Evolutionary conservation across 192 early-diverging fungal genomes (phyloP), one percentile per base, ranked within the genome.

Genomic region (Borealophlyctis nickersoniae): DNA sequence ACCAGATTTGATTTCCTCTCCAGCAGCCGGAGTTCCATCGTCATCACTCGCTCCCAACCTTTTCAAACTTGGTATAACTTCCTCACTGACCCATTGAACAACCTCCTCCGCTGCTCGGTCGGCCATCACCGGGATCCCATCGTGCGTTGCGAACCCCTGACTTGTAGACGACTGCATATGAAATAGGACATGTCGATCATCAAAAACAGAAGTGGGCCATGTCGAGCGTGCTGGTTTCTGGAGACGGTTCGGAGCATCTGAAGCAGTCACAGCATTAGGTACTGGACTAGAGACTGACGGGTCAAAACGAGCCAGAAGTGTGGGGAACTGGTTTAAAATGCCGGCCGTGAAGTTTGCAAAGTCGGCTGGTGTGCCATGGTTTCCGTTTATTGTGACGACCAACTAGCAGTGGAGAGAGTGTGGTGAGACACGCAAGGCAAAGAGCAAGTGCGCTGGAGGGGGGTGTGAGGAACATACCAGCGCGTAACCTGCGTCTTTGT

Each of bases 41-140:
- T 24, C 14, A 29, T 49, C 48, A 19, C 53, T 27, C 16, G 19
- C 53, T 26, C 22, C 53, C n/a, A n/a, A n/a, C 53, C 28, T 58
- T 26, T 14, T 11, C 31, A 63, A 23, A 13, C 7, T n/a, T 13
- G 48, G 48, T 0, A 63, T 9, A 1, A 63, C 32, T 19, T 63
- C 52, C 7, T 0, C 51, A 14, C 27, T 29, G 19, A 63, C 28
- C 62, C 62, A 63, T 13, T 22, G 22, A 24, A 55, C 52, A 22
- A 34, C 32, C 32, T 63, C 62, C 24, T 51, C 14, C 11, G 62
- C 62, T 0, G 52, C 51, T 1, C 62, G 62, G 16, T 1, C 19
- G 11, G 62, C 49, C 62, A 63, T 63, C 28, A 11, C 24, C 28
- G 27, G 26, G 27, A 63, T 55, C 51, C 62, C 62, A 34, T 63